Evolutionary conservation across 345 rosid species (phyloP).

Genomic region (Lumnitzera littorea): DNA sequence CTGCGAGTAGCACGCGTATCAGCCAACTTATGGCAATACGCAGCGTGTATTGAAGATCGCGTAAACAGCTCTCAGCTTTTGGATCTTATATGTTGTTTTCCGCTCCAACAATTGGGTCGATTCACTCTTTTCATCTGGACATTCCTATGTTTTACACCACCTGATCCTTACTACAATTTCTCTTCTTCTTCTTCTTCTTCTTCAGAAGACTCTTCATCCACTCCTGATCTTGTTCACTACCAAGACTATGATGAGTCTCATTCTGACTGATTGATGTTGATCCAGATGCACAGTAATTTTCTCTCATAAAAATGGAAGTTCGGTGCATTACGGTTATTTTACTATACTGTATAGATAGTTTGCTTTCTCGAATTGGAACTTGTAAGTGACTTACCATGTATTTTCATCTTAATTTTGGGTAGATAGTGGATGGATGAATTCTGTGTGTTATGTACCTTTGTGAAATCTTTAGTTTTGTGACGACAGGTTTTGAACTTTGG

Average conservation of each 20-base stretch:
- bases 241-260: conserved; percentile 28
- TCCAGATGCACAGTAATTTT: too few species aligned
- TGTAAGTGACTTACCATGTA: too few species aligned
- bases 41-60: conserved; percentile 36
- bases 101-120: conserved; percentile 57
- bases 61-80: conserved; percentile 40
- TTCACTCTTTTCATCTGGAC: conserved; percentile 47
- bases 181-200: conserved; percentile 20
- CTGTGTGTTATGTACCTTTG: too few species aligned
- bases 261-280: conserved; percentile 35
- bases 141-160: conserved; percentile 55
- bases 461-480: too few species aligned
- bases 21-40: conserved; percentile 35
- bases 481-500: too few species aligned
- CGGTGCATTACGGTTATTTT: too few species aligned
- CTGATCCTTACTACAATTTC: conserved; percentile 41
- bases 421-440: too few species aligned
- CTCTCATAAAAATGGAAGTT: too few species aligned
- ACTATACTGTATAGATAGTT: too few species aligned
- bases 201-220: conserved; percentile 8
- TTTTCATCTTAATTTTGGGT: too few species aligned
- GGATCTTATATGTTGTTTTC: conserved; percentile 62
- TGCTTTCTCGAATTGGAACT: too few species aligned
- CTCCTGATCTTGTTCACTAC: conserved; percentile 17
- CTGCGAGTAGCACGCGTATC: conserved; percentile 43